phyloP scores from a whole-genome alignment of 306 rosid species.

The Spatholobus suberectus region DNA sequence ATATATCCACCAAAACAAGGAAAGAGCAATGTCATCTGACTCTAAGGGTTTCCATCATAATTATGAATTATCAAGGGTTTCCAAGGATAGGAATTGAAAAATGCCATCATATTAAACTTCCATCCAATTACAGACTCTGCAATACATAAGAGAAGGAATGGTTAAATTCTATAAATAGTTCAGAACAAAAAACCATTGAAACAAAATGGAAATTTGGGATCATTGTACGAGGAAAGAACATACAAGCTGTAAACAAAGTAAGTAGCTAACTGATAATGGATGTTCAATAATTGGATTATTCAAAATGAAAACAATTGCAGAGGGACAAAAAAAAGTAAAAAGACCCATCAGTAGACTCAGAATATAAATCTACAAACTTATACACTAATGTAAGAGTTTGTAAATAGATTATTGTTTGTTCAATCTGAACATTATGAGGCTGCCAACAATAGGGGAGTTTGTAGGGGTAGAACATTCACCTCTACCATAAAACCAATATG shows the following conservation, averaged over 20 bases:
- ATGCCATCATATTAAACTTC: constrained; percentile 52
- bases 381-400: background rate
- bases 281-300: constrained; percentile 24
- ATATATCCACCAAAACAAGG: constrained; percentile 55
- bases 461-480: background rate
- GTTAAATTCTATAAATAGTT: constrained; percentile 37
- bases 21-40: constrained; percentile 55
- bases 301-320: constrained; percentile 32
- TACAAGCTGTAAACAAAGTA: constrained; percentile 30
- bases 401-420: constrained; percentile 17
- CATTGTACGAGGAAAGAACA: background rate
- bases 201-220: constrained; percentile 27
- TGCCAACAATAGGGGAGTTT: background rate
- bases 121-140: constrained; percentile 46
- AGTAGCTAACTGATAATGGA: constrained; percentile 19
- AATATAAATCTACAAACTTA: constrained; percentile 15
- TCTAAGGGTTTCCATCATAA: constrained; percentile 53
- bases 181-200: constrained; percentile 19
- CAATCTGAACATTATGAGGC: background rate
- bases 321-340: constrained; percentile 7
- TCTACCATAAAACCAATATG: background rate
- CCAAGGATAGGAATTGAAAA: constrained; percentile 41
- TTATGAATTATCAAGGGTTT: constrained; percentile 43
- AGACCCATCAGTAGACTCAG: constrained; percentile 26
- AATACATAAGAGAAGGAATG: constrained; percentile 28